phyloP scores from a whole-genome alignment of 1,139 yeast genomes.

The Protomyces gravidus region DNA sequence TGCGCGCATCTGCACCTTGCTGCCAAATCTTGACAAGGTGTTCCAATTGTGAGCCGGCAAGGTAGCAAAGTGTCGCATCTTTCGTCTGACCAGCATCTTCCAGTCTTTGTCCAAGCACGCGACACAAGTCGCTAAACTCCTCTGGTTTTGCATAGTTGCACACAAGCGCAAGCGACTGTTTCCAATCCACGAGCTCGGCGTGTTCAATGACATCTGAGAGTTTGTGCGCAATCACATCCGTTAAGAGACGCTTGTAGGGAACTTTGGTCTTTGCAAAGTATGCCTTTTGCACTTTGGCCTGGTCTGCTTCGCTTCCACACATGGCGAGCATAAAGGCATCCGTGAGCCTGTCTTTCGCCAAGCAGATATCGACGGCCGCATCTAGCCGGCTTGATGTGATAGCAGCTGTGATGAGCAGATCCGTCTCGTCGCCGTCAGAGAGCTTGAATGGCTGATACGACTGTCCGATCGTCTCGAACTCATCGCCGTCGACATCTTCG shows the following conservation, averaged over 20 bases:
- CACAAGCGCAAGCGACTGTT: constrained; percentile 67
- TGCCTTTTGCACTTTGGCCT: constrained; percentile 63
- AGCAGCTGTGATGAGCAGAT: constrained; percentile 51
- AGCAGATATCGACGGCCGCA: constrained; percentile 64
- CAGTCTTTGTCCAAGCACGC: constrained; percentile 70
- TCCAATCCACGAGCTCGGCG: constrained; percentile 78
- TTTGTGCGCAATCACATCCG: constrained; percentile 54
- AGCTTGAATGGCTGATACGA: constrained; percentile 16
- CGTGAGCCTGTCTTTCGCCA: constrained; percentile 57
- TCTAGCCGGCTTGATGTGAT: constrained; percentile 61
- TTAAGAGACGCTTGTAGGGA: constrained; percentile 64
- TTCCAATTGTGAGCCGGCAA: constrained; percentile 77
- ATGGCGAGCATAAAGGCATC: constrained; percentile 83
- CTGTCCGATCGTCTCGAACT: constrained; percentile 45
- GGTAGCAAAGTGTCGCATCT: constrained; percentile 70
- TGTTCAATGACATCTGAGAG: constrained; percentile 71
- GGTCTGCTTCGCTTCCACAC: constrained; percentile 56
- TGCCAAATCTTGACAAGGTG: constrained; percentile 81
- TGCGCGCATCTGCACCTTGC: constrained; percentile 61
- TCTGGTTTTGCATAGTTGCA: constrained; percentile 53
- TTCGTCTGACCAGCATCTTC: constrained; percentile 39
- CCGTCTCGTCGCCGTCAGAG: constrained; percentile 43
- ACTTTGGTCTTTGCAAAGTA: constrained; percentile 60
- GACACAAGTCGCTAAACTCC: constrained; percentile 52
- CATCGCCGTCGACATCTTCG: constrained; percentile 37